Conservation (phyloP, 495 filamentous ascomycete genomes). For the Penicillium fimorum region DNA sequence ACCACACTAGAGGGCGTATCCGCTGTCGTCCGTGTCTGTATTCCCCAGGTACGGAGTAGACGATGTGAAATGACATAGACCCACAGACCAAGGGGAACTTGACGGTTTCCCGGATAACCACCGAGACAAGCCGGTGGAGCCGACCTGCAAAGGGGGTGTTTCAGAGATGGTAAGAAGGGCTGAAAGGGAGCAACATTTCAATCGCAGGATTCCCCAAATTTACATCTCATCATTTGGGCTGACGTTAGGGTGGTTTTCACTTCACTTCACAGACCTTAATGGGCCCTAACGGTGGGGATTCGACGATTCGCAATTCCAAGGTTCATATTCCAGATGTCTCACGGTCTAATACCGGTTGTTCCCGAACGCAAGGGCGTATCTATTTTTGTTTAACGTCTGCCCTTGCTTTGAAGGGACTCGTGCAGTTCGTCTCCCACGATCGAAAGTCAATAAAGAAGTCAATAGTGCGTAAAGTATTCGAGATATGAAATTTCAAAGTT, state of each 20-base stretch:
- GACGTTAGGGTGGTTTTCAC: neutral
- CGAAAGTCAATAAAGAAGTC: neutral
- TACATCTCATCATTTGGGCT: neutral
- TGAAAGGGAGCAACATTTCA: neutral
- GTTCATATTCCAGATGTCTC: neutral
- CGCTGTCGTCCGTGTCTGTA: neutral
- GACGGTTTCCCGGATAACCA: neutral
- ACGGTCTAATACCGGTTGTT: neutral
- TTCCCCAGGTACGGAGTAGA: neutral
- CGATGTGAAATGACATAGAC: neutral
- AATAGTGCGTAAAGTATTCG: neutral
- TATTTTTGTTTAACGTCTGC: neutral
- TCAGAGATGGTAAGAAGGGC: neutral
- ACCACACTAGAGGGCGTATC: neutral
- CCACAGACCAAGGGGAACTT: neutral
- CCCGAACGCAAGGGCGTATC: conserved; percentile 3
- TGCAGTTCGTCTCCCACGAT: conserved; percentile 6
- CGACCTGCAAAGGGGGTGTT: neutral
- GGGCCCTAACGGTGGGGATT: neutral
- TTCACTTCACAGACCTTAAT: neutral
- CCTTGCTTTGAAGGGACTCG: conserved; percentile 8
- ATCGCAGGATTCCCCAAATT: neutral
- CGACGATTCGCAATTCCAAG: neutral
- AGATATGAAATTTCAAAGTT: neutral
- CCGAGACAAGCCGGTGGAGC: neutral